Conservation (phyloP, 345 rosid species). For the Murraya paniculata region DNA sequence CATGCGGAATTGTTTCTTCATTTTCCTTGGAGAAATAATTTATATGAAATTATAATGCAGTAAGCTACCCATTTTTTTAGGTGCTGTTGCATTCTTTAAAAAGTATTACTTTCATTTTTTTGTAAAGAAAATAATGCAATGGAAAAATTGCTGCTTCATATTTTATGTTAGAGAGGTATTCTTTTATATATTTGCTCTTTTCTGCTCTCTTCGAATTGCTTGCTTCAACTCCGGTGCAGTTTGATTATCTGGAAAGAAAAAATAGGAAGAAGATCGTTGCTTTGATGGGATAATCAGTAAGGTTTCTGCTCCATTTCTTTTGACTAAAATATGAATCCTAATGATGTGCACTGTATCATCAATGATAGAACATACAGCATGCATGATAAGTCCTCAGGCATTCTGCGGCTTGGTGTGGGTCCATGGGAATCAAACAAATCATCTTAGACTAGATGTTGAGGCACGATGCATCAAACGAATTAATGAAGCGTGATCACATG, state of each 20-base stretch:
- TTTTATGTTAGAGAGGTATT: too few relatives aligned
- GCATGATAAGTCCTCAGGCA: too few relatives aligned
- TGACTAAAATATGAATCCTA: not conserved
- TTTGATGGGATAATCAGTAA: not conserved
- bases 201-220: too few relatives aligned
- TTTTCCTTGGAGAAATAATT: not conserved
- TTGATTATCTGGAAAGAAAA: not conserved
- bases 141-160: too few relatives aligned
- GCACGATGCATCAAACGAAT: not conserved
- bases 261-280: not conserved
- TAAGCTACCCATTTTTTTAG: not conserved
- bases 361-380: too few relatives aligned
- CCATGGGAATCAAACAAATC: too few relatives aligned
- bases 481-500: not conserved
- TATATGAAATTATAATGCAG: not conserved
- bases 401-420: too few relatives aligned
- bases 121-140: not conserved
- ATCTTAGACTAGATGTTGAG: not conserved
- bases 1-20: not conserved
- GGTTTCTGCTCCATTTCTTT: not conserved
- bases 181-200: too few relatives aligned
- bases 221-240: not conserved
- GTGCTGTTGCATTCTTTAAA: not conserved
- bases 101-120: not conserved
- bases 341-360: not conserved